These are phyloP conservation scores for Cajanus cajan DNA, from an alignment of 306 rosid genomes.

Conservation along the genomic window DNA sequence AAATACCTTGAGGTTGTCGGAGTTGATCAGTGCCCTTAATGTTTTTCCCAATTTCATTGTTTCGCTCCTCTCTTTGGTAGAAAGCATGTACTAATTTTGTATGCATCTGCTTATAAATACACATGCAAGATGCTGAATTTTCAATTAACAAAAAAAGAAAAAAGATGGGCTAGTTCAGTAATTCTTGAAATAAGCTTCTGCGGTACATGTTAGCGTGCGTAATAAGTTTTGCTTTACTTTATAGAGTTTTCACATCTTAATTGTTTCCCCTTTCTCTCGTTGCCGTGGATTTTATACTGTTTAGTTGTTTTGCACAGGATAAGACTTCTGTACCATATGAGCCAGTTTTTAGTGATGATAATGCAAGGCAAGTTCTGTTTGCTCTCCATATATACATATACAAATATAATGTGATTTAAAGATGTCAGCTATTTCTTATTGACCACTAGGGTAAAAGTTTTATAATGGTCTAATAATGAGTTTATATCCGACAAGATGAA, in stretches of 20 bases:
- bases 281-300: not conserved
- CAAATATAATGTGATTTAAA: not conserved
- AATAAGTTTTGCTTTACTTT: not conserved
- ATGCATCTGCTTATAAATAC: not conserved
- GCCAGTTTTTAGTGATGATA: slow-evolving; percentile 43
- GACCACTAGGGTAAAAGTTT: not conserved
- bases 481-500: not conserved
- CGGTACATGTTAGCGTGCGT: not conserved
- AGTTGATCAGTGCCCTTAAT: not conserved
- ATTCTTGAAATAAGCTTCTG: slow-evolving; percentile 8
- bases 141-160: not conserved
- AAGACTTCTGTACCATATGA: slow-evolving; percentile 44
- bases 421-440: not conserved
- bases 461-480: not conserved
- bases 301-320: slow-evolving; percentile 26
- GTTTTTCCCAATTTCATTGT: not conserved
- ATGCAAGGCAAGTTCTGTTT: slow-evolving; percentile 40
- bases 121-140: not conserved
- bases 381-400: not conserved
- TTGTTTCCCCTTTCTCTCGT: not conserved
- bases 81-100: not conserved
- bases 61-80: not conserved
- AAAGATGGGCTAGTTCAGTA: not conserved
- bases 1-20: slow-evolving; percentile 80
- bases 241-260: not conserved